Base-by-base conservation (phyloP, 352 stramenopile genomes). In the Globisporangium cylindrosporum region DNA sequence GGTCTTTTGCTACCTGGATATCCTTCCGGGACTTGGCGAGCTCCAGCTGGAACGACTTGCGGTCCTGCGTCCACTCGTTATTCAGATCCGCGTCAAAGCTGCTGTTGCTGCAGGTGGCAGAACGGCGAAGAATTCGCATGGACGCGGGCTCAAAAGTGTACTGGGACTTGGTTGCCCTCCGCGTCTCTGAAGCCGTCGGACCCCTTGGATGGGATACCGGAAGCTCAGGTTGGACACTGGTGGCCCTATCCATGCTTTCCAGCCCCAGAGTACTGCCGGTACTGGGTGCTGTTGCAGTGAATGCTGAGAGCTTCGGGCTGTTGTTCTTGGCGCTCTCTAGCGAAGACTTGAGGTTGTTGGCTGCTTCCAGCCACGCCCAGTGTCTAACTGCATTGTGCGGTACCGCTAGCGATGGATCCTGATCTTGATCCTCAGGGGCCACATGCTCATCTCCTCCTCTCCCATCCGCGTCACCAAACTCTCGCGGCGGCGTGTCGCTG, bases 1-100 rank as follows among this genome's bases (percentile, higher is more conserved):
- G 62, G 24, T 79, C 70, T 29, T 78, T 76, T 1, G 79, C 70
- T 4, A 20, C 59, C 49, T 73, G 71, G 20, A 91, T 66, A 14
- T 88, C 79, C 15, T 68, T 71, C 53, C 80, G 80, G 15, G 82
- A 90, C 46, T 67, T 70, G 18, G 59, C 46, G 9, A 92, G 71
- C 64, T 86, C 79, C 10, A 84, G 51, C 4, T 80, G 63, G 22
- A 82, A 77, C 22, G 73, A 55, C 8, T 66, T 73, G 18, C 76
- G 66, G 29, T 88, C 81, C 14, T 85, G 67, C 14, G 73, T 76
- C 79, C 82, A 91, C 3, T 74, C 69, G 12, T 80, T 81, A 22
- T 63, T 58, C 46, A 63, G 29, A 34, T 64, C 63, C 1, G 61
- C 20, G 9, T 60, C 57, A n/a, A 69, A 20, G 7, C 2, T 59